phyloP scores from a whole-genome alignment of 2,329 filamentous ascomycete genomes.

The Akanthomyces muscarius region DNA sequence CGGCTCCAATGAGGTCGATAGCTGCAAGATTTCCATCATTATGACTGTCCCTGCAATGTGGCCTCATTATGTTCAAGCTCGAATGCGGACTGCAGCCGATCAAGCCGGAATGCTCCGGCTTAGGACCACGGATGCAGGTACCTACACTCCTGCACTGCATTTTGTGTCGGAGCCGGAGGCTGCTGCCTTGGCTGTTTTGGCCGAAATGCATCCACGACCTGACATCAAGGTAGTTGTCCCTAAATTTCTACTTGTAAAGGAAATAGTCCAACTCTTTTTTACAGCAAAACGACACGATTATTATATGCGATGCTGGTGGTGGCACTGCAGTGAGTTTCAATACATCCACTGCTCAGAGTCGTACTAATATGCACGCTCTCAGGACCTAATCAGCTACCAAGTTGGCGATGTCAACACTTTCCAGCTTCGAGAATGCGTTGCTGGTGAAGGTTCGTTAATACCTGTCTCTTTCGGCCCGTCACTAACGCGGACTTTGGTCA shows the following conservation, averaged over 20 bases:
- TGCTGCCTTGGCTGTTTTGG: conserved; percentile 34
- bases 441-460: conserved; percentile 31
- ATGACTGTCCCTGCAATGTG: conserved; percentile 45
- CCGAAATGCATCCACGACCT: neutral
- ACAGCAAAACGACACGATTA: conserved; percentile 24
- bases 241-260: too few species aligned
- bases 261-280: neutral
- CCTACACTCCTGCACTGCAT: conserved; percentile 25
- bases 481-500: conserved; percentile 17
- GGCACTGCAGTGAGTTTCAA: conserved; percentile 31
- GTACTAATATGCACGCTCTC: neutral
- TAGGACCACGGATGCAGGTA: conserved; percentile 21
- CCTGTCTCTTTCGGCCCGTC: too few species aligned
- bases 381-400: conserved; percentile 41
- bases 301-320: conserved; percentile 36
- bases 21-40: conserved; percentile 33
- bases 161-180: conserved; percentile 45
- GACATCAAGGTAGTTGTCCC: neutral
- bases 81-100: conserved; percentile 35
- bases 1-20: conserved; percentile 23
- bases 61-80: conserved; percentile 34
- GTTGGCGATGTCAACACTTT: conserved; percentile 25
- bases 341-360: neutral
- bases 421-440: conserved; percentile 33
- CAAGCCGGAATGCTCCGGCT: conserved; percentile 34